Conservation (phyloP, 2,329 filamentous ascomycete species). For the Didymella sp. region DNA sequence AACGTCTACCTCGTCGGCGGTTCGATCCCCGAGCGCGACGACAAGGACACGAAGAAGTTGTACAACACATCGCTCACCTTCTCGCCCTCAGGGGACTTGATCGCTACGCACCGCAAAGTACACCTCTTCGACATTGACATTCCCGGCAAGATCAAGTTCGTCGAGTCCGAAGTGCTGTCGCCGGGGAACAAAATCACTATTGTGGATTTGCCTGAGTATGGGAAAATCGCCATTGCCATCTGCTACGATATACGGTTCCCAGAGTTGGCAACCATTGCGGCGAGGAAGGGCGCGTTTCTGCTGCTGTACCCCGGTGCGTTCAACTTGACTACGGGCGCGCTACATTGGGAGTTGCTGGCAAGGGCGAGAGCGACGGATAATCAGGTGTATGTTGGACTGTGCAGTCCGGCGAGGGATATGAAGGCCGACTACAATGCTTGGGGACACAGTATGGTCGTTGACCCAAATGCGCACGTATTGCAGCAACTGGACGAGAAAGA, state of each 20-base stretch:
- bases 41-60: slow-evolving; percentile 65
- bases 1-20: slow-evolving; percentile 85
- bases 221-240: slow-evolving; percentile 85
- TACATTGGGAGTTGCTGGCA: slow-evolving; percentile 89
- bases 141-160: slow-evolving; percentile 90
- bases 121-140: slow-evolving; percentile 99
- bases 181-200: slow-evolving; percentile 86
- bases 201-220: slow-evolving; percentile 86
- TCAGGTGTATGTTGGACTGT: slow-evolving; percentile 91
- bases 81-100: slow-evolving; percentile 74
- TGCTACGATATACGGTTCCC: slow-evolving; percentile 99
- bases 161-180: slow-evolving; percentile 86
- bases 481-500: slow-evolving; percentile 80
- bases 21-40: slow-evolving; percentile 84
- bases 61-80: slow-evolving; percentile 94
- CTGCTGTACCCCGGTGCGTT: slow-evolving; percentile 96
- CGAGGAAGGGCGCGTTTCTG: slow-evolving; percentile 83
- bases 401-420: slow-evolving; percentile 85
- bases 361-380: slow-evolving; percentile 89
- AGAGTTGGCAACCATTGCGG: slow-evolving; percentile 87
- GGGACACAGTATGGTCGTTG: slow-evolving; percentile 87
- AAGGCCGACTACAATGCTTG: slow-evolving; percentile 82
- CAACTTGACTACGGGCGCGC: slow-evolving; percentile 87
- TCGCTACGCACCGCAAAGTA: slow-evolving; percentile 91
- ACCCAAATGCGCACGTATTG: slow-evolving; percentile 86